Base-by-base conservation (phyloP, 1,284 basidiomycete genomes). In the Irpex lacteus region DNA sequence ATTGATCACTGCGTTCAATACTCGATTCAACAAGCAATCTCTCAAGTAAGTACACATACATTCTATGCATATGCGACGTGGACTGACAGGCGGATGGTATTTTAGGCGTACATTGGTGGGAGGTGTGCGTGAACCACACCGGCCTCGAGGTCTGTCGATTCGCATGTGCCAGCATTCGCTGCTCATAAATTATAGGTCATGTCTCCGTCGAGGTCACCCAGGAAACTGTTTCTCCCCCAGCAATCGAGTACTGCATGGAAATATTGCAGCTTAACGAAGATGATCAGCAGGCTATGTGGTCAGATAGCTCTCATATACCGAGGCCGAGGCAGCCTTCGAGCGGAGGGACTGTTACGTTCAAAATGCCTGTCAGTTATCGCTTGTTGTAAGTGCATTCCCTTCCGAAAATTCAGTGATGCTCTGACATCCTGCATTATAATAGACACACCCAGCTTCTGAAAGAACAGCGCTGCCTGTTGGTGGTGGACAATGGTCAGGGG, bases 201-300 rank as follows among this genome's bases (percentile, higher is more conserved):
- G 40, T 75, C 5, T 63, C 44, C 3, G 47, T n/a, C 13, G 34
- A 4, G 72, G 73, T 5, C 37, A 7, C 6, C 55, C 60, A 21
- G 62, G 68, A 7, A 68, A 59, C 0, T 70, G 64, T 32, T 52
- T 71, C 55, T 72, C 74, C 1, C 71, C 77, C n/a, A 56, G 62
- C 34, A 47, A 71, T 40, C 0, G 57, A 73, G 34, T 80, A 81
- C 63, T 76, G 72, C 0, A 66, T 85, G 0, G 72, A 79, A 59
- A 21, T 70, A 0, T 67, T 86, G 58, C 72, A 77, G 5, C 65
- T 86, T 9, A 77, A 77, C 0, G 70, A 75, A 3, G 74, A 80
- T 5, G 79, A 85, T 65, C 74, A 74, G 47, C 80, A 85, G 0
- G 70, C 71, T 0, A 61, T 83, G 61, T 80, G 80, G 66, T 57